phyloP scores from a whole-genome alignment of 495 filamentous ascomycete genomes.

The Penicillium diatomitis region DNA sequence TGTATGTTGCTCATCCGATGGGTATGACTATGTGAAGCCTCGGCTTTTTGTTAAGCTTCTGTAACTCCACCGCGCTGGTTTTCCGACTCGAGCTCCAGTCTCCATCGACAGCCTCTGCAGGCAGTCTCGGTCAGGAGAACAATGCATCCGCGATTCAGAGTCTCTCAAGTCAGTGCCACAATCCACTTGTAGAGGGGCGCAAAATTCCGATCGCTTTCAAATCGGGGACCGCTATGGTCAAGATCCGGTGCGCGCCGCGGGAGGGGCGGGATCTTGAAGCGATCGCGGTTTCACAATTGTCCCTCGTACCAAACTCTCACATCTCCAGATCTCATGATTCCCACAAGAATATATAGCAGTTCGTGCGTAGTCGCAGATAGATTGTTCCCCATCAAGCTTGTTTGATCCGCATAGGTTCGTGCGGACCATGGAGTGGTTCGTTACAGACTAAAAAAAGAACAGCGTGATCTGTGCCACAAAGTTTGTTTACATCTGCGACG shows the following conservation, averaged over 20 bases:
- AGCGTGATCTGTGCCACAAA: no score
- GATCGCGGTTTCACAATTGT: slow-evolving; percentile 15
- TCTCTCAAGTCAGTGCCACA: no score
- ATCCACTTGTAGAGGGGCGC: background rate
- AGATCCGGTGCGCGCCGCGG: background rate
- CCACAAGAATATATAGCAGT: slow-evolving; percentile 1
- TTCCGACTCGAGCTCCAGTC: no score
- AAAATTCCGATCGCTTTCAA: background rate
- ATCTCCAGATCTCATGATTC: background rate
- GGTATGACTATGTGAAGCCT: background rate
- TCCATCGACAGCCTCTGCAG: no score
- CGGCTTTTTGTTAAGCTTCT: slow-evolving; percentile 8
- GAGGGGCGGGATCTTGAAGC: slow-evolving; percentile 7
- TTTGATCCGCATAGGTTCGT: background rate
- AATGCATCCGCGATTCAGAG: no score
- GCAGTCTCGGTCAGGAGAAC: no score
- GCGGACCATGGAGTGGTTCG: background rate
- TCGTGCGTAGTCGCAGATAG: slow-evolving; percentile 8
- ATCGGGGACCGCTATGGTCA: slow-evolving; percentile 16
- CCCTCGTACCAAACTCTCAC: background rate
- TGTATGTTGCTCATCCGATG: background rate
- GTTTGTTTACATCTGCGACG: no score
- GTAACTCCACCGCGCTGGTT: background rate
- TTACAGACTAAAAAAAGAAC: slow-evolving; percentile 1
- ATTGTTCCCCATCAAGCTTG: slow-evolving; percentile 6